Evolutionary conservation across 768 basidiomycete genomes (phyloP).

Genomic region (Tulasnella sp.): DNA sequence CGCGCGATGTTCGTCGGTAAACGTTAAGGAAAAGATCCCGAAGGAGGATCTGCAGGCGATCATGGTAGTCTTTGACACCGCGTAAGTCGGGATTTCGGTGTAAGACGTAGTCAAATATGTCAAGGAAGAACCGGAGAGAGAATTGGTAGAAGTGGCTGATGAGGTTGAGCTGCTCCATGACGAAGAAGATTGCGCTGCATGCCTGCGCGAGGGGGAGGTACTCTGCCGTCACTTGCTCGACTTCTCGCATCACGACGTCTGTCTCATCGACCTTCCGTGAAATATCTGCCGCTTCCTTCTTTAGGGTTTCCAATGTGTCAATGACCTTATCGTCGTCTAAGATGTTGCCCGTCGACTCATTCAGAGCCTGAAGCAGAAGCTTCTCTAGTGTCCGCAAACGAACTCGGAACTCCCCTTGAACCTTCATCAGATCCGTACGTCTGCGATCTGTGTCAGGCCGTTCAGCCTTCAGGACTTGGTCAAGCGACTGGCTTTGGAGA

Average conservation of each 20-base stretch:
- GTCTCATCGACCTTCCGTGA: conserved; percentile 95
- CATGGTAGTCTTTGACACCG: conserved; percentile 58
- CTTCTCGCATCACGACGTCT: conserved; percentile 89
- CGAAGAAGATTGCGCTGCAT: conserved; percentile 94
- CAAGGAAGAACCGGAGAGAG: conserved; percentile 94
- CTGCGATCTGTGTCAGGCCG: conserved; percentile 93
- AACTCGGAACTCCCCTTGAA: conserved; percentile 94
- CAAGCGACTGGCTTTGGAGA: conserved; percentile 94
- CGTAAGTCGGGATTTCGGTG: conserved; percentile 86
- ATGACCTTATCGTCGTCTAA: conserved; percentile 99
- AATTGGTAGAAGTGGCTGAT: conserved; percentile 99
- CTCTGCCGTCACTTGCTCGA: conserved; percentile 89
- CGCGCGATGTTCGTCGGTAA: conserved; percentile 81
- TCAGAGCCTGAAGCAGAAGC: conserved; percentile 84
- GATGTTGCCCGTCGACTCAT: conserved; percentile 94
- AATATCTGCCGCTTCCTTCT: conserved; percentile 92
- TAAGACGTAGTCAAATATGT: conserved; percentile 93
- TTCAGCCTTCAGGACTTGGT: conserved; percentile 94
- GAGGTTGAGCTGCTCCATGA: conserved; percentile 84
- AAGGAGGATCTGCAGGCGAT: conserved; percentile 68
- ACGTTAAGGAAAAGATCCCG: conserved; percentile 83
- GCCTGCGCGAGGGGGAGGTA: conserved; percentile 92
- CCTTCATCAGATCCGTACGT: conserved; percentile 92
- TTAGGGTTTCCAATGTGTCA: conserved; percentile 87
- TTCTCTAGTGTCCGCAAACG: conserved; percentile 88